A percentile compares a stretch with the other conserved stretches of the same genome.
phyloP scores from a whole-genome alignment of 1,284 basidiomycete genomes.

The Rhodotorula sp. region DNA sequence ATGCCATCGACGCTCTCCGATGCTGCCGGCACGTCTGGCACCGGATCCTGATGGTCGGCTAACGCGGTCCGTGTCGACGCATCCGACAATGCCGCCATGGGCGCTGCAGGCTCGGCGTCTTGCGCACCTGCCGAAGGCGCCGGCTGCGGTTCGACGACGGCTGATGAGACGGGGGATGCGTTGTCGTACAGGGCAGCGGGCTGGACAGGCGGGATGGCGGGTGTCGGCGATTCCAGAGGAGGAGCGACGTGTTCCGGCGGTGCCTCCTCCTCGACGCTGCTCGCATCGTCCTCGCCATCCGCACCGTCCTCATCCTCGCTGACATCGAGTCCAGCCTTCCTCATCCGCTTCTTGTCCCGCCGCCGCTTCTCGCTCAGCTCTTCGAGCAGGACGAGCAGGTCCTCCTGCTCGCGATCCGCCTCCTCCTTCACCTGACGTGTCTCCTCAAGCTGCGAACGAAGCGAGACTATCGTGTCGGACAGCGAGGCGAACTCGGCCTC shows the following conservation, averaged over 20 bases:
- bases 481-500: conserved; percentile 47
- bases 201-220: background rate
- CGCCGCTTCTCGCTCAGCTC: conserved; percentile 82
- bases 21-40: background rate
- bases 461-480: conserved; percentile 47
- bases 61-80: background rate
- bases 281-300: conserved; percentile 52
- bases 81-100: background rate
- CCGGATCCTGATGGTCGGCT: background rate
- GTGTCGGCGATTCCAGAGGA: background rate
- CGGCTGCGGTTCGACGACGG: no score
- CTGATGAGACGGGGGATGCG: background rate
- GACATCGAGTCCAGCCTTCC: conserved; percentile 73
- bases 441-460: conserved; percentile 26
- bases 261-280: background rate
- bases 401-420: conserved; percentile 58
- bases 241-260: no score
- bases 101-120: background rate
- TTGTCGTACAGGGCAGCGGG: background rate
- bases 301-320: conserved; percentile 68
- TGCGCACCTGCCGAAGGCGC: background rate
- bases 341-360: conserved; percentile 74
- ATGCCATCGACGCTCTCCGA: background rate
- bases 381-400: conserved; percentile 83
- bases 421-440: conserved; percentile 47